phyloP scores from a whole-genome alignment of 2,329 filamentous ascomycete species.

The Ascochyta koolunga region DNA sequence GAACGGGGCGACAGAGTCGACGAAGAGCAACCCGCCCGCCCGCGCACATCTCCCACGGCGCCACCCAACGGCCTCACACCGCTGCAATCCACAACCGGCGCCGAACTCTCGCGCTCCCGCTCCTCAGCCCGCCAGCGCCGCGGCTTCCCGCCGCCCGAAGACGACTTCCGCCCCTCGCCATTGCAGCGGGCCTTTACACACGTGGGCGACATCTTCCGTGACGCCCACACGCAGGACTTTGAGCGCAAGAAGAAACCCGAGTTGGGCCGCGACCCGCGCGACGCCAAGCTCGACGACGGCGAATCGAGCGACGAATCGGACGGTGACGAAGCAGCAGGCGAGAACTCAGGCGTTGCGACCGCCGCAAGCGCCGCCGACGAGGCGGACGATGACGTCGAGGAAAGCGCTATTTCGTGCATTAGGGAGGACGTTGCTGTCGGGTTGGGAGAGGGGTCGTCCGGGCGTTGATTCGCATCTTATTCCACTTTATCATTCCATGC shows the following conservation, averaged over 20 bases:
- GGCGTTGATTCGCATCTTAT: background rate
- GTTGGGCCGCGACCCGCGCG: conserved; percentile 39
- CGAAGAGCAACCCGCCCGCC: conserved; percentile 40
- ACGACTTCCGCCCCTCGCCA: conserved; percentile 37
- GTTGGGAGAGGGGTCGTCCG: conserved; percentile 1
- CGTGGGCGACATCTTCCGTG: conserved; percentile 73
- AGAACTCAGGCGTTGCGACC: conserved; percentile 32
- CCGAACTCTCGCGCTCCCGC: conserved; percentile 23
- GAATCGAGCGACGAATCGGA: conserved; percentile 28
- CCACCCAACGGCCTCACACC: conserved; percentile 13
- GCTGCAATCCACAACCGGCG: conserved; percentile 16
- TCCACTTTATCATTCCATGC: no score
- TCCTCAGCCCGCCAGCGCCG: conserved; percentile 28
- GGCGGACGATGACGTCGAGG: conserved; percentile 3
- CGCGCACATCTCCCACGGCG: conserved; percentile 9
- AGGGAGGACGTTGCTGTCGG: conserved; percentile 14
- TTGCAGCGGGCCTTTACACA: conserved; percentile 54
- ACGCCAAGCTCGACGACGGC: conserved; percentile 45
- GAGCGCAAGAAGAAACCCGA: conserved; percentile 72
- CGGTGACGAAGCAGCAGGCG: conserved; percentile 35
- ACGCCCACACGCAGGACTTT: conserved; percentile 90
- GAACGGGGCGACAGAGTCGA: conserved; percentile 20
- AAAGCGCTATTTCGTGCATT: conserved; percentile 9
- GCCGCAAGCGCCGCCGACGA: conserved; percentile 21
- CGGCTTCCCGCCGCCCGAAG: conserved; percentile 15